Conservation (phyloP, 2,329 filamentous ascomycete species). For the Fusarium siculi region DNA sequence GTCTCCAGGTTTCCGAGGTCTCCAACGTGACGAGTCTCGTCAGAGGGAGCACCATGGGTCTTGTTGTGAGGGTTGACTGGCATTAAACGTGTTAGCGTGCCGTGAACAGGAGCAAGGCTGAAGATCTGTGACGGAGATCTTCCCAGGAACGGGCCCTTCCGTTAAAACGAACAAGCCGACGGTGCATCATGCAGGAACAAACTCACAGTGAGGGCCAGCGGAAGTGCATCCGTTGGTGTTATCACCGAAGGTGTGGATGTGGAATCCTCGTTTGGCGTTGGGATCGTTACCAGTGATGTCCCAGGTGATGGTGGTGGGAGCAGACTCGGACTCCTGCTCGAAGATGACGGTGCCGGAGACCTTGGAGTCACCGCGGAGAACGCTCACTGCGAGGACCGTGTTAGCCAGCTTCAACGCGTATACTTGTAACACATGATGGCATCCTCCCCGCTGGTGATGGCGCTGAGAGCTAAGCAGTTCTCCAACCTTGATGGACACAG, state of each 20-base stretch:
- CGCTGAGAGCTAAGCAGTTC: conserved; percentile 1
- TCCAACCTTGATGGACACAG: conserved; percentile 4
- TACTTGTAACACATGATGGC: not conserved
- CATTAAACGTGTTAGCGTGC: conserved; percentile 17
- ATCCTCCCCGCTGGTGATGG: not conserved
- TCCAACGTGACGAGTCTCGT: conserved; percentile 91
- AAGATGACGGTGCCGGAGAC: conserved; percentile 93
- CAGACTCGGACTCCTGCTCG: conserved; percentile 86
- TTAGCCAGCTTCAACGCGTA: conserved; percentile 34
- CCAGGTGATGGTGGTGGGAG: conserved; percentile 88
- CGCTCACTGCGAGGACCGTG: conserved; percentile 74
- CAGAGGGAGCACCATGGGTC: conserved; percentile 87
- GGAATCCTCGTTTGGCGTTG: conserved; percentile 97
- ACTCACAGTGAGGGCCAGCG: conserved; percentile 95
- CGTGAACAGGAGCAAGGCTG: not conserved
- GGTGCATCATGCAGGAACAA: not conserved
- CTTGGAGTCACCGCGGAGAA: conserved; percentile 98
- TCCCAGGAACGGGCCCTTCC: not conserved
- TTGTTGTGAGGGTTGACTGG: conserved; percentile 95
- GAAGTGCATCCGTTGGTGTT: conserved; percentile 99
- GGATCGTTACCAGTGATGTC: conserved; percentile 92
- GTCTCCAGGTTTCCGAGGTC: conserved; percentile 98
- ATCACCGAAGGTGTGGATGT: conserved; percentile 99
- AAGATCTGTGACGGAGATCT: not conserved
- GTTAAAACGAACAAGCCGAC: not conserved